Evolutionary conservation across 208 protist species (phyloP).

Genomic region (Trichomonas tenax): DNA sequence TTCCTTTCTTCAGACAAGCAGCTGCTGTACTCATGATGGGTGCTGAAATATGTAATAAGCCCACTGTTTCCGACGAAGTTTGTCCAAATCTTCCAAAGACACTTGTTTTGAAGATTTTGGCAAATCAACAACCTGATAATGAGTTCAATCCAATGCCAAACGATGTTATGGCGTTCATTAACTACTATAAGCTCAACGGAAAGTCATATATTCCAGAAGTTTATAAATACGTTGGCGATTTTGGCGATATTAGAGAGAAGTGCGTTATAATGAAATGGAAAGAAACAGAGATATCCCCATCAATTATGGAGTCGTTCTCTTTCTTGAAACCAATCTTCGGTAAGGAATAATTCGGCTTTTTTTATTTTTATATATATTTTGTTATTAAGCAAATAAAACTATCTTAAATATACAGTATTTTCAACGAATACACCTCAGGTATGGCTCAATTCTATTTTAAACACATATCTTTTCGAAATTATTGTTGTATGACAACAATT

Average conservation of each 20-base stretch:
- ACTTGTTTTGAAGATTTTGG: not conserved
- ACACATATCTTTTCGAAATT: no score
- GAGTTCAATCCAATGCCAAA: not conserved
- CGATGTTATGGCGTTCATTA: not conserved
- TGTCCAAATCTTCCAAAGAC: not conserved
- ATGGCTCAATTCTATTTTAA: no score
- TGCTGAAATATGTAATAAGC: not conserved
- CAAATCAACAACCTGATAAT: not conserved
- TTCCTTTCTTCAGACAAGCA: not conserved
- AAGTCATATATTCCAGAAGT: not conserved
- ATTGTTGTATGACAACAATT: no score
- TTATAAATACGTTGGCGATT: not conserved
- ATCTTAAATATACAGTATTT: no score
- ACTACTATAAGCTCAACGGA: not conserved
- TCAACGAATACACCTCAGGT: no score
- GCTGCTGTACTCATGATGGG: not conserved
- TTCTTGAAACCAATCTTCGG: not conserved
- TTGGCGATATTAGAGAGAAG: not conserved
- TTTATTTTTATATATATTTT: not conserved
- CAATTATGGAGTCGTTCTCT: not conserved
- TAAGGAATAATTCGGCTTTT: not conserved
- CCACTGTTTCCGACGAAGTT: not conserved
- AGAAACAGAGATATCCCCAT: not conserved
- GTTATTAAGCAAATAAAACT: not conserved
- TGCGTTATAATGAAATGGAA: not conserved